phyloP scores from a whole-genome alignment of 2,329 filamentous ascomycete genomes.

The Pezicula rhizophila region DNA sequence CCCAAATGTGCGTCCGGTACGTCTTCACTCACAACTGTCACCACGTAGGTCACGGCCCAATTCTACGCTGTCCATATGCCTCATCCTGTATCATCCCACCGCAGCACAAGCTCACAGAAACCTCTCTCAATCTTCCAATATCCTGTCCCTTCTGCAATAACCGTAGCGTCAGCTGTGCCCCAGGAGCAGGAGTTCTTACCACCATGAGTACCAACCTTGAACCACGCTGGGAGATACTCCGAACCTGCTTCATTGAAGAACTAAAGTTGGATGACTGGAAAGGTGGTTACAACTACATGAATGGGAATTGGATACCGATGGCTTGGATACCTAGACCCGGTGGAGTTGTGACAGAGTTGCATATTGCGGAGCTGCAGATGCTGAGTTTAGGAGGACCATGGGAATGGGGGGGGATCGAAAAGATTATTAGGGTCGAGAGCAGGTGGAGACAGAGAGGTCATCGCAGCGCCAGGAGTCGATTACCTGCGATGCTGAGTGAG shows the following conservation, averaged over 20 bases:
- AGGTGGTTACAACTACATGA: not conserved
- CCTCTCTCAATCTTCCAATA: conserved; percentile 3
- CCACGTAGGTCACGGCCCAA: conserved; percentile 10
- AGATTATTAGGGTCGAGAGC: not conserved
- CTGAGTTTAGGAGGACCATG: too few species aligned
- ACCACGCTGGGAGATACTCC: conserved; percentile 7
- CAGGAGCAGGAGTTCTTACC: conserved; percentile 9
- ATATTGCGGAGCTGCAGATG: too few species aligned
- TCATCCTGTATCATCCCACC: not conserved
- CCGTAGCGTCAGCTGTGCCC: not conserved
- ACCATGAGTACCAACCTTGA: not conserved
- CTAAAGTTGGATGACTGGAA: conserved; percentile 8
- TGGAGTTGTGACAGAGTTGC: conserved; percentile 1
- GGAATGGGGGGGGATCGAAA: not conserved
- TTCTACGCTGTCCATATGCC: not conserved
- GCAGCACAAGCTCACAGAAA: not conserved
- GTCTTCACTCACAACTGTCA: conserved; percentile 12
- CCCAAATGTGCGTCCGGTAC: conserved; percentile 11
- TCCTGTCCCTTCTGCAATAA: conserved; percentile 14
- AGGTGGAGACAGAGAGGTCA: conserved; percentile 4
- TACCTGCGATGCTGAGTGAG: conserved; percentile 14
- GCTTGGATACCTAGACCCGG: conserved; percentile 17
- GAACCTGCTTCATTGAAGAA: conserved; percentile 4
- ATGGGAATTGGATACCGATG: conserved; percentile 7
- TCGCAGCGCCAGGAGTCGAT: conserved; percentile 6